These are phyloP conservation scores for Chloropicon primus DNA, from an alignment of 139 green algal genomes.

Conservation along the genomic window DNA sequence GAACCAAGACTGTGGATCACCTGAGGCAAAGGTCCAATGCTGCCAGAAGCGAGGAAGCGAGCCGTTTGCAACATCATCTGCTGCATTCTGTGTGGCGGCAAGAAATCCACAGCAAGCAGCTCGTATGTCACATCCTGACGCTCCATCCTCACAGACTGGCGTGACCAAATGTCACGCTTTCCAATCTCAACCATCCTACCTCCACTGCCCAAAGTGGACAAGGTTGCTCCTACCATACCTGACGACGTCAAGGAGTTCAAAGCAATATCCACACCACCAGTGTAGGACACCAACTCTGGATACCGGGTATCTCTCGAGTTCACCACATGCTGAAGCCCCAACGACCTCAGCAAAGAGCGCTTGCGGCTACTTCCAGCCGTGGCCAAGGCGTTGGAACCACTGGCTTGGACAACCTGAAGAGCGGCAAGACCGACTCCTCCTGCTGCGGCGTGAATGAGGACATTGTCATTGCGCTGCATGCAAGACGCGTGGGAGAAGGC, in stretches of 20 bases:
- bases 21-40: neutral
- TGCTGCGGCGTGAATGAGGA: constrained; percentile 36
- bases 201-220: constrained; percentile 36
- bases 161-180: constrained; percentile 78
- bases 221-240: constrained; percentile 65
- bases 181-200: constrained; percentile 66
- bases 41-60: neutral
- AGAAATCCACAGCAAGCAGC: constrained; percentile 75
- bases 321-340: neutral
- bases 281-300: neutral
- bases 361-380: constrained; percentile 46
- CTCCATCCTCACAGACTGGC: constrained; percentile 33
- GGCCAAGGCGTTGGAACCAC: constrained; percentile 24
- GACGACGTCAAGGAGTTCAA: constrained; percentile 82
- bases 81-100: constrained; percentile 24
- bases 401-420: constrained; percentile 6
- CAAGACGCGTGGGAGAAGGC: constrained; percentile 2
- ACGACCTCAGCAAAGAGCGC: constrained; percentile 31
- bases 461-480: constrained; percentile 18
- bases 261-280: constrained; percentile 28
- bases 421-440: constrained; percentile 33
- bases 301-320: neutral
- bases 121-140: constrained; percentile 57
- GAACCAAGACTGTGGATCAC: neutral
- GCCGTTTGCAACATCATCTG: neutral